Percentiles rank a stretch among this genome's conserved stretches.
Conservation (phyloP, 106 monocot genomes). For the Phalaenopsis equestris region DNA sequence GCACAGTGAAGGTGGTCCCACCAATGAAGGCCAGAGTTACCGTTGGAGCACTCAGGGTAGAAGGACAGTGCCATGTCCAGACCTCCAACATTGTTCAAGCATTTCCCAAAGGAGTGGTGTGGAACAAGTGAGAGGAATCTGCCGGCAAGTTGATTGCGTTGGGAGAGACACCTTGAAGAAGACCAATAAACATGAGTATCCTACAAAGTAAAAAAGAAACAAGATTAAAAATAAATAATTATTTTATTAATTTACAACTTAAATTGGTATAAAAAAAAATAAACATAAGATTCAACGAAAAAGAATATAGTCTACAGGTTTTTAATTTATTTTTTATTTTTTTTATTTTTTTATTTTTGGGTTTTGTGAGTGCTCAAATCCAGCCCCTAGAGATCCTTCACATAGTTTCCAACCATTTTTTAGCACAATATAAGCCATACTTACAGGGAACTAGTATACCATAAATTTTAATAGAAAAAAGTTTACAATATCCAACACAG, state of each 20-base stretch:
- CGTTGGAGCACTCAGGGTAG: constrained; percentile 67
- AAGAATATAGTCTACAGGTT: neutral
- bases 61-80: constrained; percentile 52
- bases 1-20: constrained; percentile 92
- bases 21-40: constrained; percentile 34
- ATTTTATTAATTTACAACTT: neutral
- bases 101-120: constrained; percentile 94
- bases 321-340: too few species aligned
- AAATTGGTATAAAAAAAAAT: neutral
- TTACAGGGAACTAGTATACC: neutral
- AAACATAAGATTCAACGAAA: neutral
- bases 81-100: constrained; percentile 86
- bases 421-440: too few species aligned
- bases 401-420: too few species aligned
- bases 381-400: too few species aligned
- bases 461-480: too few species aligned
- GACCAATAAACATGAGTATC: constrained; percentile 91
- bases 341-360: too few species aligned
- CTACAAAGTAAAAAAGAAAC: constrained; percentile 5
- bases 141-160: constrained; percentile 55
- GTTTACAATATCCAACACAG: too few species aligned
- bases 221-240: neutral
- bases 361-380: too few species aligned
- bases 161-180: constrained; percentile 77
- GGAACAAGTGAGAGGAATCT: constrained; percentile 61